These are phyloP conservation scores for Clitopilus passeckerianus DNA, from an alignment of 768 basidiomycete species.

Conservation along the genomic window DNA sequence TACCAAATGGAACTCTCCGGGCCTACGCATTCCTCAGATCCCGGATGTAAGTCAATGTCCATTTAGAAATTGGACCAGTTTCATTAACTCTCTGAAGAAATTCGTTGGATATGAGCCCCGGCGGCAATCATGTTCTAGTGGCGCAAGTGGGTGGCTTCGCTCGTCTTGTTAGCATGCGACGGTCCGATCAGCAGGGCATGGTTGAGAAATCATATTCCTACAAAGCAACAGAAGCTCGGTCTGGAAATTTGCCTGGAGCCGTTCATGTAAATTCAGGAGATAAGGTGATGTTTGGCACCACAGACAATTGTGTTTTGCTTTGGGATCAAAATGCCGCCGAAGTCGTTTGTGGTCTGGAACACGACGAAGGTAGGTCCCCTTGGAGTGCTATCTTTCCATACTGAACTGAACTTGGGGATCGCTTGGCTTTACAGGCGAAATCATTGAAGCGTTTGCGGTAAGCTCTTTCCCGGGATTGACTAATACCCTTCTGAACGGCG, in stretches of 20 bases:
- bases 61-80: not conserved
- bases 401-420: conserved; percentile 7
- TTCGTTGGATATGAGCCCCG: conserved; percentile 47
- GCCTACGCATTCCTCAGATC: conserved; percentile 55
- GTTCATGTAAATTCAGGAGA: conserved; percentile 49
- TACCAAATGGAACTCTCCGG: conserved; percentile 62
- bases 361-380: conserved; percentile 45
- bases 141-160: conserved; percentile 46
- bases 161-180: conserved; percentile 45
- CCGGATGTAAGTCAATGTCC: conserved; percentile 42
- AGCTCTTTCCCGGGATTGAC: conserved; percentile 13
- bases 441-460: conserved; percentile 36
- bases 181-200: conserved; percentile 44
- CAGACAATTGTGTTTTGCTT: conserved; percentile 50
- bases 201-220: conserved; percentile 49
- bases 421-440: conserved; percentile 25
- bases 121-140: conserved; percentile 47
- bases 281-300: conserved; percentile 51
- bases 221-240: conserved; percentile 31
- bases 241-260: conserved; percentile 36
- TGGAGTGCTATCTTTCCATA: conserved; percentile 6
- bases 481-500: not conserved
- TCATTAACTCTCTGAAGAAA: conserved; percentile 27
- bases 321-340: conserved; percentile 56
- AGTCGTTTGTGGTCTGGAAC: conserved; percentile 56